Evolutionary conservation across 2,329 filamentous ascomycete species (phyloP), one percentile per base, ranked within the genome.

Genomic region (Beauveria pseudobassiana): DNA sequence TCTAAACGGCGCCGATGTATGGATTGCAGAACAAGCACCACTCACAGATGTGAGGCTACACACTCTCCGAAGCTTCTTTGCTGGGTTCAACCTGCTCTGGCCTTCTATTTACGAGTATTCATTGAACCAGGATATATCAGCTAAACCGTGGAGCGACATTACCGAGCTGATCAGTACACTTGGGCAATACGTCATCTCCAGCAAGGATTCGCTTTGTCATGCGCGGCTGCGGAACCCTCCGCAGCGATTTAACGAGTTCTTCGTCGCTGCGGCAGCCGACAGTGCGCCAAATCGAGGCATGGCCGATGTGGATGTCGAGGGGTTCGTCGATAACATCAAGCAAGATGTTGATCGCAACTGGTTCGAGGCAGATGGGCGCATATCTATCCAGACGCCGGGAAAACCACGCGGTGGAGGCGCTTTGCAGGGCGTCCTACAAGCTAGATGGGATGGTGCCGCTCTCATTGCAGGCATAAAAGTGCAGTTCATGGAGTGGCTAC

Each of bases 311-410:
- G 70, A 77, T 28, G 68, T 78, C 9, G 67, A 70, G 34, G 73
- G 64, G 48, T 82, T 83, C 61, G 69, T 71, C 7, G 71, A 73
- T 18, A 74, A 75, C 54, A 78, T 83, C 43, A 60, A 74, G 5
- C 71, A 74, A 9, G 80, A 83, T 48, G 74, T 82, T 12, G 69
- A 70, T 4, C 74, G 72, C 50, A 78, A 76, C 48, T 83, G 81
- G 81, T 62, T 73, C 8, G 67, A 71, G 1, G 68, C 69, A 3
- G 68, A 66, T 3, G 66, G 68, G 2, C 69, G 63, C 3, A 73
- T 80, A 12, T 74, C 71, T 0, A 72, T 80, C 26, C 76, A 72
- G 61, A 74, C 72, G 3, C 75, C 76, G 5, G 72, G 71, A 2
- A 74, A 70, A 57, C 67, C 65, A 9, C 68, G 67, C 14, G 24